A percentile compares a stretch with the other conserved stretches of the same genome.
Evolutionary conservation across 257 asterid genomes (phyloP).

Genomic region (Przewalskia tangutica): DNA sequence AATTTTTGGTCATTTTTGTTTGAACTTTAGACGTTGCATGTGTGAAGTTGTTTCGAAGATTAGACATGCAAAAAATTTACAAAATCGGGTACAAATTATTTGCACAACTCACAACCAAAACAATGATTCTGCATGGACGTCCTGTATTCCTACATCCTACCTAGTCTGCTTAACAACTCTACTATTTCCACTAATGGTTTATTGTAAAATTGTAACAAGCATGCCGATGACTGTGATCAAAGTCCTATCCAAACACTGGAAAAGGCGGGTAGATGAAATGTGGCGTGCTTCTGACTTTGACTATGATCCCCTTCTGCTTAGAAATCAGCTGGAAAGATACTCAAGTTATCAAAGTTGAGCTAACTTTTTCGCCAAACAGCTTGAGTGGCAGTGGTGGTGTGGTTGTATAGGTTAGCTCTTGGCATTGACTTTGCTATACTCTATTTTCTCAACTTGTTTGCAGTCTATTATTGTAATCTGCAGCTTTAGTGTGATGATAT

Average conservation of each 20-base stretch:
- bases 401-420: conserved; percentile 72
- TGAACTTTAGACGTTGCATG: too few species aligned
- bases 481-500: conserved; percentile 64
- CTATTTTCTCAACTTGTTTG: conserved; percentile 29
- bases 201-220: conserved; percentile 65
- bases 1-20: too few species aligned
- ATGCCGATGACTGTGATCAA: conserved; percentile 30
- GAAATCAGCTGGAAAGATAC: conserved; percentile 30
- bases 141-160: conserved; percentile 20
- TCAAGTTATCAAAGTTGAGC: conserved; percentile 51
- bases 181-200: conserved; percentile 25
- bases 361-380: conserved; percentile 39
- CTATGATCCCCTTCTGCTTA: conserved; percentile 28
- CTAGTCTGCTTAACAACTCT: conserved; percentile 13
- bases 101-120: too few species aligned
- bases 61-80: too few species aligned
- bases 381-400: conserved; percentile 45
- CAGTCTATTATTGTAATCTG: conserved; percentile 74
- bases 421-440: conserved; percentile 35
- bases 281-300: conserved; percentile 10
- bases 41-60: too few species aligned
- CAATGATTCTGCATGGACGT: conserved; percentile 24
- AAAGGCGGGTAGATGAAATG: conserved; percentile 1
- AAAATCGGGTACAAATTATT: too few species aligned
- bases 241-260: conserved; percentile 8